phyloP scores from a whole-genome alignment of 345 rosid species.

The Cardiospermum halicacabum region DNA sequence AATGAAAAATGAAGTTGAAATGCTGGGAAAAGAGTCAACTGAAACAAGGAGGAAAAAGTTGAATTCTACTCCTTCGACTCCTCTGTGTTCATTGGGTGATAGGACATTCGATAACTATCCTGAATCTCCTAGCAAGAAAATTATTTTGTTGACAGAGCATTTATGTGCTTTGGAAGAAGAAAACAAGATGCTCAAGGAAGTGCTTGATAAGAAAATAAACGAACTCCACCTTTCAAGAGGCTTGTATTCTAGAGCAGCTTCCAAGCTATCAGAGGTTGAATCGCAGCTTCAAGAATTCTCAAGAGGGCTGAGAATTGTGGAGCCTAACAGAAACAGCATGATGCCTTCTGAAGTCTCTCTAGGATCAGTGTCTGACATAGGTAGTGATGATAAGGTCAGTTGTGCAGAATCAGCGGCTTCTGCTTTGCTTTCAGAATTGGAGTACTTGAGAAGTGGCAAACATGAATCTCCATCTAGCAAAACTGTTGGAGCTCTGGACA shows the following conservation, averaged over 20 bases:
- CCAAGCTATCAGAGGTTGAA: conserved; percentile 59
- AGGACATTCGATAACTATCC: conserved; percentile 24
- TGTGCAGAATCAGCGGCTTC: conserved; percentile 76
- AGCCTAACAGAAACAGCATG: conserved; percentile 34
- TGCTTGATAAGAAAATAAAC: conserved; percentile 49
- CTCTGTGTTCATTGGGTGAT: conserved; percentile 26
- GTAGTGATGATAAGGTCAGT: conserved; percentile 63
- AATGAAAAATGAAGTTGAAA: conserved; percentile 79
- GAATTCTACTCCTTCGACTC: conserved; percentile 28
- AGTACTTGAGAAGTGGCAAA: conserved; percentile 57
- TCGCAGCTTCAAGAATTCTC: conserved; percentile 52
- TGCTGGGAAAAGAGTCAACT: conserved; percentile 51
- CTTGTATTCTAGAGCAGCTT: conserved; percentile 57
- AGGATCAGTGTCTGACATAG: conserved; percentile 63
- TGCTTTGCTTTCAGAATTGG: conserved; percentile 67
- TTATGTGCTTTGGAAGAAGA: conserved; percentile 67
- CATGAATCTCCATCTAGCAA: conserved; percentile 34
- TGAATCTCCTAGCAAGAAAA: conserved; percentile 32
- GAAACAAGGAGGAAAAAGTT: conserved; percentile 43
- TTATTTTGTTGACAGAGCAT: conserved; percentile 56
- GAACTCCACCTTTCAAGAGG: conserved; percentile 73
- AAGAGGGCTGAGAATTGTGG: conserved; percentile 33
- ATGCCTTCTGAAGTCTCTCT: conserved; percentile 42
- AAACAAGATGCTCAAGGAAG: conserved; percentile 71
- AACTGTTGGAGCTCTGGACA: conserved; percentile 63